Percentiles rank a stretch among this genome's conserved stretches.
Conservation (phyloP, 148 eudicot species). For the Arctostaphylos glauca region DNA sequence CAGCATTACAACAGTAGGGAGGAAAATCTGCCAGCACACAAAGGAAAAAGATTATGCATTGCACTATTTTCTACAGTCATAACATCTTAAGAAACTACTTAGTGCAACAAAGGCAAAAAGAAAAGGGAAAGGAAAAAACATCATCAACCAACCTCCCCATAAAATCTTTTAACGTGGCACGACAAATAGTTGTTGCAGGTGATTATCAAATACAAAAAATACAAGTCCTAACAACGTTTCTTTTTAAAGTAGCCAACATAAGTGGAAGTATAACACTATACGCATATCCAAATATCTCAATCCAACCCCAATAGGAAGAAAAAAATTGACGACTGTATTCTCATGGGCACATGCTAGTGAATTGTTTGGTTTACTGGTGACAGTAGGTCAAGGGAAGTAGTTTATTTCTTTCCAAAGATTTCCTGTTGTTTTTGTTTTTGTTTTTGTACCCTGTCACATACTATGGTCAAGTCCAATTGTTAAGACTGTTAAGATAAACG, state of each 20-base stretch:
- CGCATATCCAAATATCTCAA: neutral
- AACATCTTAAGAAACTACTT: neutral
- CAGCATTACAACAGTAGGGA: slow-evolving; percentile 89
- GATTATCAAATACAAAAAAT: neutral
- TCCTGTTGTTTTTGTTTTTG: neutral
- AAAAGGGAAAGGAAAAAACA: neutral
- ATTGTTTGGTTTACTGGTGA: neutral
- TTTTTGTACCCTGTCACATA: neutral
- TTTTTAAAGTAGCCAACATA: neutral
- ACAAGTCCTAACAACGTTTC: neutral
- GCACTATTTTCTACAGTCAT: neutral
- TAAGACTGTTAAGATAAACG: neutral
- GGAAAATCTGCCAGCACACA: slow-evolving; percentile 62
- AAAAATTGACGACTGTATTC: neutral
- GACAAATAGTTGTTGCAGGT: neutral
- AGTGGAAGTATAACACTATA: neutral
- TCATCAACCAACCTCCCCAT: neutral
- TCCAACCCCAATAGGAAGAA: neutral
- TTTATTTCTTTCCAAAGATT: neutral
- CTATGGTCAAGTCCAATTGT: neutral
- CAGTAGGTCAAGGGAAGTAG: neutral
- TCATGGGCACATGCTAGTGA: neutral
- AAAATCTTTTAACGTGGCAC: neutral
- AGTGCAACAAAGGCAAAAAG: neutral
- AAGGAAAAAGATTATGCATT: neutral